phyloP scores from a whole-genome alignment of 495 filamentous ascomycete genomes.

The Neurospora sp. region DNA sequence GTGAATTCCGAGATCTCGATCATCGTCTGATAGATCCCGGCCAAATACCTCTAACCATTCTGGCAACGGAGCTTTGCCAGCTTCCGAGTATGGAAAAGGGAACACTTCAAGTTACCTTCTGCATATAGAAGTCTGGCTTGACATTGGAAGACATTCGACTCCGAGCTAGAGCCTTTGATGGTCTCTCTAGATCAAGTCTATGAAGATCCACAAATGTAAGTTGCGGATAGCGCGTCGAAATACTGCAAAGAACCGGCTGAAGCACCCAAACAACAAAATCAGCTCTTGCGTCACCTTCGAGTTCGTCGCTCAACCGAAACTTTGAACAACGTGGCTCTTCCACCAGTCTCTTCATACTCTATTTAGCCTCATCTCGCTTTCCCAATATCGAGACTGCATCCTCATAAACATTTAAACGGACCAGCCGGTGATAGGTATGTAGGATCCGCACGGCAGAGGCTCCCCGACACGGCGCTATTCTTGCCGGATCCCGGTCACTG shows the following conservation, averaged over 20 bases:
- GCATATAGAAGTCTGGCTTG: too few species aligned
- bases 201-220: neutral
- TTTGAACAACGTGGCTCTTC: neutral
- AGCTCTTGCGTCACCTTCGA: neutral
- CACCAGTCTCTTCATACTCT: constrained; percentile 1
- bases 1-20: neutral
- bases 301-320: neutral
- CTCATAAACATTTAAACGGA: neutral
- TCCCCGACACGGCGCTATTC: neutral
- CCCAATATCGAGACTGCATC: neutral
- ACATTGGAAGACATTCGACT: too few species aligned
- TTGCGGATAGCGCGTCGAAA: neutral
- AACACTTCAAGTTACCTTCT: too few species aligned
- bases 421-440: neutral
- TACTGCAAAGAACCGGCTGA: neutral
- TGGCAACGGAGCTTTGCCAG: neutral
- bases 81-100: neutral
- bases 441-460: neutral
- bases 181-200: neutral
- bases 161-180: too few species aligned
- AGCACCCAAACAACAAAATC: neutral
- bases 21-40: neutral
- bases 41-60: neutral
- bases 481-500: neutral
- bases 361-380: constrained; percentile 28